Evolutionary conservation across 2,329 filamentous ascomycete genomes (phyloP).

Genomic region (Alternaria ventricosa): DNA sequence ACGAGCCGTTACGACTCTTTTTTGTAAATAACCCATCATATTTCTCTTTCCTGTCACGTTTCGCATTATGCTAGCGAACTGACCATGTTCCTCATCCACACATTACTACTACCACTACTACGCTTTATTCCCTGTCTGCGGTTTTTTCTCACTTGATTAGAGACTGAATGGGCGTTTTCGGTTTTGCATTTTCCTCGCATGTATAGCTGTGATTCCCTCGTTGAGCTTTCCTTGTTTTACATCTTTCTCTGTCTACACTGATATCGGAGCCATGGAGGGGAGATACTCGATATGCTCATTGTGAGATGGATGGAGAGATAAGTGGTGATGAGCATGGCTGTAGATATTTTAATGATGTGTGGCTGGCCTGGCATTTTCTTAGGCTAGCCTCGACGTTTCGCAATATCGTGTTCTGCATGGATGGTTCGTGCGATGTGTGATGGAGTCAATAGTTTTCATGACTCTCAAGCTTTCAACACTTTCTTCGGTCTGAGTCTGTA

Average conservation of each 20-base stretch:
- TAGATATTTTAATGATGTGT: slow-evolving; percentile 9
- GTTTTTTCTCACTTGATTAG: neutral
- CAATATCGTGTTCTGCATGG: neutral
- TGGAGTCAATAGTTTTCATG: neutral
- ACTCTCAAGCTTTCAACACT: neutral
- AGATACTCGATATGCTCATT: neutral
- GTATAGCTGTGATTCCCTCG: slow-evolving; percentile 4
- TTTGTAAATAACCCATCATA: slow-evolving; percentile 10
- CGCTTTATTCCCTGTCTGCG: neutral
- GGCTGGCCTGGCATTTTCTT: neutral
- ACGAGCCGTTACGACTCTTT: slow-evolving; percentile 9
- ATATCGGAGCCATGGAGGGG: neutral
- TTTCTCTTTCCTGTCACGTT: neutral
- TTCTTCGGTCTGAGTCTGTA: neutral
- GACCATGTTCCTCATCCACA: neutral
- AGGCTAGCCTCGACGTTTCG: neutral
- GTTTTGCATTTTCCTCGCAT: neutral
- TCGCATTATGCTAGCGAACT: neutral
- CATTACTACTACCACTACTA: neutral
- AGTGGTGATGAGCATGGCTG: slow-evolving; percentile 2
- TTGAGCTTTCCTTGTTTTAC: neutral
- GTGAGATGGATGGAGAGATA: neutral
- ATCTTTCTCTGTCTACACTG: neutral
- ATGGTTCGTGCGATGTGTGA: neutral
- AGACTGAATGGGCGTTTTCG: neutral